Base-by-base conservation (phyloP, 192 early-diverging fungal species). In the Piromyces finnis region DNA sequence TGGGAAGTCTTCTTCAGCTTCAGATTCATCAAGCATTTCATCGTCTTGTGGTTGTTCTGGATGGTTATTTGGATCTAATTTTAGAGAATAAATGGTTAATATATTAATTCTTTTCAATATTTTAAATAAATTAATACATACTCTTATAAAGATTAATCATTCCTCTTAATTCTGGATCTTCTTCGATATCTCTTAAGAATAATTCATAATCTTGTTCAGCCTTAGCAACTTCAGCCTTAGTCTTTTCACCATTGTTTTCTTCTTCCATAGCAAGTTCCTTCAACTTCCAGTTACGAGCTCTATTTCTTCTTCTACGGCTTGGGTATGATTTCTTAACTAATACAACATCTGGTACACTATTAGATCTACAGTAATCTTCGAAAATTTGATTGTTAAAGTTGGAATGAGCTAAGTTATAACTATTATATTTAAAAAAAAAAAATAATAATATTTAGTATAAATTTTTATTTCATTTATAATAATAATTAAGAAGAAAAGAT, bases 151-250 rank as follows among this genome's bases (percentile, higher is more conserved):
- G 89, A 82, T 99, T 97, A 82, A 99, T 87, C 83, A 94, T 94
- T 82, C 93, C 92, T 79, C 97, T 89, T 80, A 98, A 90, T 87
- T 99, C 97, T 29, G 95, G 89, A 88, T 99, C 97, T 86, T 99
- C 97, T 86, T 99, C 97, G 78, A 99, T 87, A 87, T 99, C 97
- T 82, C 95, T 92, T 92, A 98, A 87, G 88, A 99, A 99, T 82
- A 94, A 83, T 85, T 99, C 97, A 84, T 93, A 94, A 86, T 99
- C 97, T 77, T 92, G 85, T 79, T 97, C 95, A 77, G 91, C 89
- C 82, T 89, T 88, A 77, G 90, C 90, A 84, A 88, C 85, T 29
- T 79, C 82, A 77, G 79, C 78, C 29, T 82, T 82, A 12, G 83
- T 82, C 85, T 88, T 88, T 30, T 96, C 95, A n/a, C 96, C 95